phyloP scores from a whole-genome alignment of 257 asterid genomes.

The Cynanchum wilfordii region DNA sequence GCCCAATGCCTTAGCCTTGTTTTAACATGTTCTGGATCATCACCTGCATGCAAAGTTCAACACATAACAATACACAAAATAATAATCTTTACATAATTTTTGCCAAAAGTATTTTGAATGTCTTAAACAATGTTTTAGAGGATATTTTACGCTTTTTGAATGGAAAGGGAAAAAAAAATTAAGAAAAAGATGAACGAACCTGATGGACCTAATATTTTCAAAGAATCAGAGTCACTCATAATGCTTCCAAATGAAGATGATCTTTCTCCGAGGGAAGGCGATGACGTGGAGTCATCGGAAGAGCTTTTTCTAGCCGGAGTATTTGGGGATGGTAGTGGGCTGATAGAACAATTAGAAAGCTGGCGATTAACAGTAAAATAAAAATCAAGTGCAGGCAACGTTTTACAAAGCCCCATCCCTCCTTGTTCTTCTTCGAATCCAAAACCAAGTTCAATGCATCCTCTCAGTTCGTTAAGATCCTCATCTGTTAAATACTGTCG shows the following conservation, averaged over 20 bases:
- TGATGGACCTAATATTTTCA: slow-evolving; percentile 29
- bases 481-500: slow-evolving; percentile 51
- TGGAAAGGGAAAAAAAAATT: too few relatives aligned
- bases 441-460: slow-evolving; percentile 79
- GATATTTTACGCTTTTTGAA: too few relatives aligned
- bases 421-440: slow-evolving; percentile 79
- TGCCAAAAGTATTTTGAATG: too few relatives aligned
- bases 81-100: too few relatives aligned
- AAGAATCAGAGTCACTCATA: slow-evolving; percentile 21
- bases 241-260: slow-evolving; percentile 35
- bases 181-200: slow-evolving; percentile 7
- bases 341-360: slow-evolving; percentile 17
- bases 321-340: slow-evolving; percentile 34
- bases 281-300: slow-evolving; percentile 1
- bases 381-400: slow-evolving; percentile 80
- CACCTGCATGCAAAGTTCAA: slow-evolving; percentile 50
- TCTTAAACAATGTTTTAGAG: too few relatives aligned
- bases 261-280: slow-evolving; percentile 14
- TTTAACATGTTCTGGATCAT: slow-evolving; percentile 65
- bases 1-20: slow-evolving; percentile 76
- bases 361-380: slow-evolving; percentile 72
- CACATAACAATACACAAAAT: too few relatives aligned
- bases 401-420: slow-evolving; percentile 55
- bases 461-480: slow-evolving; percentile 73
- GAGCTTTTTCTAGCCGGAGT: slow-evolving; percentile 44